These are phyloP conservation scores for Tricholoma hemisulphureum DNA, from an alignment of 768 basidiomycete genomes.

Conservation along the genomic window DNA sequence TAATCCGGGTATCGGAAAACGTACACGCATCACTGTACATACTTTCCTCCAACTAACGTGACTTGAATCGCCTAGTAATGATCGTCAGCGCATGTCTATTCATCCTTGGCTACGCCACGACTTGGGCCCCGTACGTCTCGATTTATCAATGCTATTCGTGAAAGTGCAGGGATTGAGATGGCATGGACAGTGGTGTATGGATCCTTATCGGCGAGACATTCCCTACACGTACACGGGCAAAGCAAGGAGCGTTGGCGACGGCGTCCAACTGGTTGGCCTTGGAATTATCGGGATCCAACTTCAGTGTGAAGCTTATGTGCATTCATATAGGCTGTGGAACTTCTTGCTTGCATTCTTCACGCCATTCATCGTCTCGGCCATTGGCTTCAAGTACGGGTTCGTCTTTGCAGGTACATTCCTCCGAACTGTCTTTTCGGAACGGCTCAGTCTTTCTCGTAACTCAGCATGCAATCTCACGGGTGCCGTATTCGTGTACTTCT, in stretches of 20 bases:
- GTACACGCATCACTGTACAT: conserved; percentile 29
- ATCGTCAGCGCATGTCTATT: conserved; percentile 70
- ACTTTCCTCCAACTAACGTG: neutral
- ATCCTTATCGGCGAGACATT: conserved; percentile 78
- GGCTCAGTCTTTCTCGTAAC: neutral
- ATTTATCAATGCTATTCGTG: neutral
- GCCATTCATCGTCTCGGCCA: conserved; percentile 62
- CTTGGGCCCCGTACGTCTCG: conserved; percentile 56
- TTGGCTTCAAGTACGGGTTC: conserved; percentile 64
- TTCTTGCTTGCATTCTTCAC: conserved; percentile 77
- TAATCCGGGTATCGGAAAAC: conserved; percentile 51
- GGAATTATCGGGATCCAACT: neutral
- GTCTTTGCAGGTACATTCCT: conserved; percentile 56
- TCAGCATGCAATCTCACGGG: conserved; percentile 59
- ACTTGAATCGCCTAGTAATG: conserved; percentile 41
- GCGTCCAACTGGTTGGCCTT: conserved; percentile 51
- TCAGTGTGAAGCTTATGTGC: neutral
- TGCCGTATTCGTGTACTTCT: conserved; percentile 62
- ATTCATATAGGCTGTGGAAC: conserved; percentile 49
- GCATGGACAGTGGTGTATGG: conserved; percentile 53
- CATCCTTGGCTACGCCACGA: conserved; percentile 68
- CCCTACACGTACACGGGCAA: conserved; percentile 67
- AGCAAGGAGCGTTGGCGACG: conserved; percentile 67
- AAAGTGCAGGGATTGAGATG: neutral
- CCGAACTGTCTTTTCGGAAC: neutral